Evolutionary conservation across 306 rosid species (phyloP), one percentile per base, ranked within the genome.

Genomic region (Lathyrus tuberosus): DNA sequence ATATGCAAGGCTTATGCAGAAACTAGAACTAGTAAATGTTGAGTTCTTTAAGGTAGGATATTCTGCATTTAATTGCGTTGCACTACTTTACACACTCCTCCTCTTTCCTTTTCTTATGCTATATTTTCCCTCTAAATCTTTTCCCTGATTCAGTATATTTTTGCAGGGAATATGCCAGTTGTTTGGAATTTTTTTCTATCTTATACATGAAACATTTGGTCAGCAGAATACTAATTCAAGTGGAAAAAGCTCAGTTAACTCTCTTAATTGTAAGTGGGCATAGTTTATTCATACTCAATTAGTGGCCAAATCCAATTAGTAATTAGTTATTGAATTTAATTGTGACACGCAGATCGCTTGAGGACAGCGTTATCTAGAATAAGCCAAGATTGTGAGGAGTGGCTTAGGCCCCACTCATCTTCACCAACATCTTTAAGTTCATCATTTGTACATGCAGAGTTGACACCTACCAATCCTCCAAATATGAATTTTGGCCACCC

Each of bases 1-100:
- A 83, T 91, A 95, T 80, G 96, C 95, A 73, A 91, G 95, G 86
- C 95, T 95, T 69, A 95, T 91, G 96, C 99, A 87, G 85, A 95
- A 89, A 83, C 79, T 95, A 70, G 95, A 86, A 77, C 82, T 89
- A 74, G 84, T 89, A 44, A 87, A 89, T 51, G 85, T 89, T 67
- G 99, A 95, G 81, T 86, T 95, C 75, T 95, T 95, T 78, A 91
- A 84, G 97, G 99, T 95, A 75, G 58, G 81, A 47, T 67, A 42
- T 48, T 80, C 71, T 67, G 6, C 15, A 69, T 65, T 63, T 31
- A 52, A 75, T 62, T 64, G 66, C 43, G 40, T 30, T 57, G 58
- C 56, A 43, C 69, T 46, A 35, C 68, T 59, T 63, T 74, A 13
- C 40, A 9, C 10, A 11, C 13, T 26, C 12, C 15, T n/a, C 20